Conservation (phyloP, 139 green algal species). For the Chlorella sp. region DNA sequence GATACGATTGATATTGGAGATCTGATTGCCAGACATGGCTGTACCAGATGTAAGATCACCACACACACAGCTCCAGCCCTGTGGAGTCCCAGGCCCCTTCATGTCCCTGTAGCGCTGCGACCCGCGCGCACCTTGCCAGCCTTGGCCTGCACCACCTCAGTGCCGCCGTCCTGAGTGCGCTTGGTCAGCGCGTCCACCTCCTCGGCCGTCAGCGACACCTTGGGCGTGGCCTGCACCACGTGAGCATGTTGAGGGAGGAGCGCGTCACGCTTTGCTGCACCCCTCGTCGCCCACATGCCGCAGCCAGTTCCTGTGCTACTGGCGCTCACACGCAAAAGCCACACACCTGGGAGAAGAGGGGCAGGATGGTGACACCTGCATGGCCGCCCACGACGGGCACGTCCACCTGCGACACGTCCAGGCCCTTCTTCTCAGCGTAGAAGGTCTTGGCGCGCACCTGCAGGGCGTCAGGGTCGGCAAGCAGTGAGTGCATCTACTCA, state of each 20-base stretch:
- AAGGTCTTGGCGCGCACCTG: conserved; percentile 89
- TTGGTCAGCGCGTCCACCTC: conserved; percentile 91
- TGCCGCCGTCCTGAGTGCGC: conserved; percentile 97
- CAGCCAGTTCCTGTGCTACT: neutral
- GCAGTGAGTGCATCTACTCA: no score
- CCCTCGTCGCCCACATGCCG: neutral
- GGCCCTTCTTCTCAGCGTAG: conserved; percentile 82
- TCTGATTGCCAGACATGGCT: no score
- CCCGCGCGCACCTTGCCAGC: conserved; percentile 49
- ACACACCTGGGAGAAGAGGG: conserved; percentile 90
- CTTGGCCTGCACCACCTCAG: conserved; percentile 95
- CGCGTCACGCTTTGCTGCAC: no score
- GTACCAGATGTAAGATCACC: no score
- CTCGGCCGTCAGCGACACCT: conserved; percentile 55
- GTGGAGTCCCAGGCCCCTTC: no score
- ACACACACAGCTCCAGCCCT: no score
- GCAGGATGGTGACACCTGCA: conserved; percentile 97
- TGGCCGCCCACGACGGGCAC: conserved; percentile 97
- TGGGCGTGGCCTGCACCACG: conserved; percentile 41
- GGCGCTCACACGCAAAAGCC: neutral
- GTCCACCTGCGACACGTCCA: conserved; percentile 82
- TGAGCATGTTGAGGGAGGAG: no score
- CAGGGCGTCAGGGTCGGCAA: neutral
- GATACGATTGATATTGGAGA: neutral
- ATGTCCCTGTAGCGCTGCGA: neutral